Percentiles rank a stretch among this genome's conserved stretches.
Conservation (phyloP, 1,139 yeast species). For the Blastobotrys apis region DNA sequence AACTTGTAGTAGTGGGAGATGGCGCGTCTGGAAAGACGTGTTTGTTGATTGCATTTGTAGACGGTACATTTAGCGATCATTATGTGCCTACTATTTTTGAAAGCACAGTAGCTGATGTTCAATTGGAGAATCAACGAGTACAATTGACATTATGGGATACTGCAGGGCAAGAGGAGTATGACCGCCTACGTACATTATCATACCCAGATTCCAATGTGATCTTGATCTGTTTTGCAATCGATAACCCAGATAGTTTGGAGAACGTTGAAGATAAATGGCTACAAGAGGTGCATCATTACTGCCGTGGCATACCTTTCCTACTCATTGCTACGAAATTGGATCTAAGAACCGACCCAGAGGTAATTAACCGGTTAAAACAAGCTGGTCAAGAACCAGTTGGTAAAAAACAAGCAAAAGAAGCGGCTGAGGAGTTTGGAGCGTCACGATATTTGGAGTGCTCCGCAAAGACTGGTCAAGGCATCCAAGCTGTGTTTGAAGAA, state of each 20-base stretch:
- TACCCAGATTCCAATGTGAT: constrained; percentile 83
- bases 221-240: constrained; percentile 76
- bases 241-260: constrained; percentile 75
- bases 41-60: constrained; percentile 19
- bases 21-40: constrained; percentile 85
- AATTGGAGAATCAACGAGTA: constrained; percentile 74
- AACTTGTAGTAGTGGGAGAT: constrained; percentile 83
- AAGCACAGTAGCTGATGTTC: constrained; percentile 79
- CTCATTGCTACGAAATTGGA: constrained; percentile 77
- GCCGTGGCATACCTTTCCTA: constrained; percentile 82
- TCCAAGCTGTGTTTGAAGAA: constrained; percentile 62
- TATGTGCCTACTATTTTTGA: constrained; percentile 89
- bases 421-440: constrained; percentile 65
- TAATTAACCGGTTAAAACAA: constrained; percentile 63
- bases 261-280: constrained; percentile 84
- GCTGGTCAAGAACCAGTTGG: constrained; percentile 39
- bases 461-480: constrained; percentile 63
- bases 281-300: constrained; percentile 77
- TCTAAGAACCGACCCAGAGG: constrained; percentile 60
- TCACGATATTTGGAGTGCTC: constrained; percentile 68
- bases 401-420: constrained; percentile 43
- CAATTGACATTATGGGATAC: constrained; percentile 92
- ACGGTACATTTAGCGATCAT: constrained; percentile 34
- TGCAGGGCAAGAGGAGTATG: constrained; percentile 58
- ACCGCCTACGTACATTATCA: constrained; percentile 63